Base-by-base conservation (phyloP, 225 moss, liverwort and hornwort genomes). In the Bryoerythrophyllum caledonicum region DNA sequence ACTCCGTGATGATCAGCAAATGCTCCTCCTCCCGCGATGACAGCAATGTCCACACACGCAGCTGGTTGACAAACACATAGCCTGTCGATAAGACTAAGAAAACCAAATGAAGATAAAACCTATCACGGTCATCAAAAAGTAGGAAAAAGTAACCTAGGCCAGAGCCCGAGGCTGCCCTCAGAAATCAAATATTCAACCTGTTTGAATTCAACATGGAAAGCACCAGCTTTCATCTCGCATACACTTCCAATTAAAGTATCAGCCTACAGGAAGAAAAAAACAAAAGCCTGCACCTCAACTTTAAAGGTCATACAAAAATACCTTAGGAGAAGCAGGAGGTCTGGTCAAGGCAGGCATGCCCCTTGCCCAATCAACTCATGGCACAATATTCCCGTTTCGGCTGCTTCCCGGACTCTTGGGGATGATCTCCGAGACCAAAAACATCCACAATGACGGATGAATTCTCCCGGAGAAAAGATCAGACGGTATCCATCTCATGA, bases 301-400 rank as follows among this genome's bases (percentile, higher is more conserved):
- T 19, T 6, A 5, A 49, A 49, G 48, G 5, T 17, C 5, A 7
- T 2, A 17, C 48, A 17, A 49, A 49, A 49, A 0, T 6, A 48
- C 2, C 3, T 3, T 13, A 13, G 48, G 34, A 35, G 17, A 10
- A 14, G 26, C 19, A 2, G 68, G 38, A 46, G 58, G 73, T 37
- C 48, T 63, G 76, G 79, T 76, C 83, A 83, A 83, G 72, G 76
- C 71, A 62, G 56, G 59, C 19, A 7, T 62, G 75, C 60, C 48
- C n/a, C 14, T 28, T 79, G 40, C 79, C 62, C 67, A 57, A 79
- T 83, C 83, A 83, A 83, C 68, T 63, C 57, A 1, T 15, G 38
- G 59, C 74, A 60, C 43, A 58, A 44, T 66, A 51, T 66, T 71
- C 74, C 74, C 7, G 27, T 59, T 65, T 65, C 0, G 59, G 76